Conservation (phyloP, 495 filamentous ascomycete species). For the Aeminium ludgeri region DNA sequence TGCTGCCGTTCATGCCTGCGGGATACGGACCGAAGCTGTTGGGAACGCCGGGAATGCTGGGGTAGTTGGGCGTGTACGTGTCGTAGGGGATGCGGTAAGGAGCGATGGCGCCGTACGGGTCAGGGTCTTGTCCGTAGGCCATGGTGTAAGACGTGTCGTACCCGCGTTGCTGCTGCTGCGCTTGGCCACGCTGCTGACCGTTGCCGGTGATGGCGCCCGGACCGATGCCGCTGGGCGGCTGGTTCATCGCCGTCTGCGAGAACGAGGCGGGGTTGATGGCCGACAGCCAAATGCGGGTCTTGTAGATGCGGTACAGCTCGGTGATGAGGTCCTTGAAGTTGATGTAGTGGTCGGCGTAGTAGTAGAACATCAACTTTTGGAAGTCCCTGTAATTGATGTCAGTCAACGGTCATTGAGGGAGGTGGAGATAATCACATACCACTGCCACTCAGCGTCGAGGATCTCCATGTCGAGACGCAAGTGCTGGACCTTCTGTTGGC, state of each 20-base stretch:
- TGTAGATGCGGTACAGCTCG: conserved; percentile 96
- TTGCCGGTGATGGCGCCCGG: conserved; percentile 11
- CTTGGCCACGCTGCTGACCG: too few species aligned
- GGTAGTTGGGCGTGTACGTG: conserved; percentile 14
- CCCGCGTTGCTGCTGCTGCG: too few species aligned
- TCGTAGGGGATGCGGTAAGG: conserved; percentile 14
- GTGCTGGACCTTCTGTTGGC: conserved; percentile 87
- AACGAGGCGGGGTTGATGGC: conserved; percentile 97
- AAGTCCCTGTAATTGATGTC: conserved; percentile 52
- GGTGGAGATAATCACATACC: conserved; percentile 40
- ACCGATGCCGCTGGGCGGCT: conserved; percentile 15
- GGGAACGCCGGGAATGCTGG: conserved; percentile 11
- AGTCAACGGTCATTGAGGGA: conserved; percentile 2
- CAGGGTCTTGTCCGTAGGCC: conserved; percentile 13
- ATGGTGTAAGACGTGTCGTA: conserved; percentile 6
- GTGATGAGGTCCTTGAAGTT: conserved; percentile 97
- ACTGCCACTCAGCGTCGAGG: conserved; percentile 95
- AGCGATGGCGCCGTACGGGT: conserved; percentile 14
- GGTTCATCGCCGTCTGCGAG: conserved; percentile 28
- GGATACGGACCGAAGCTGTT: conserved; percentile 12
- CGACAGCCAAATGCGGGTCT: conserved; percentile 98
- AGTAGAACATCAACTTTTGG: conserved; percentile 98
- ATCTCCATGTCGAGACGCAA: conserved; percentile 97
- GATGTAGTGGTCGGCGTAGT: conserved; percentile 94
- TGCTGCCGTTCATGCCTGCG: neutral